Base-by-base conservation (phyloP, 805 yeast species). In the Kluyveromyces wickerhamii region DNA sequence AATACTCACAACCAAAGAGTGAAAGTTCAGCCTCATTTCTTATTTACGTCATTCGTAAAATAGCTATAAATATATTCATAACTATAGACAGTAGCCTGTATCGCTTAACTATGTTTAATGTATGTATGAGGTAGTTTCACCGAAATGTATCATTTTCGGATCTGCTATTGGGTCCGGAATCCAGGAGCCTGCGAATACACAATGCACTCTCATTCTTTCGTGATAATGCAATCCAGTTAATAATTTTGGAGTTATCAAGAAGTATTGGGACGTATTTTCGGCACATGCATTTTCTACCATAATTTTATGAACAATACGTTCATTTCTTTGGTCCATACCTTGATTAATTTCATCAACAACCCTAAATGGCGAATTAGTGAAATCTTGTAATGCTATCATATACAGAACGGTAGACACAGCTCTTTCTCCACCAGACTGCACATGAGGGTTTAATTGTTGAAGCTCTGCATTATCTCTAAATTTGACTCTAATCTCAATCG, bases 311-410 rank as follows among this genome's bases (percentile, higher is more conserved):
- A 92, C 88, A 62, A 74, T 68, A 42, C 88, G 73, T 58, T 92
- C 98, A 52, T 92, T 92, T 40, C 74, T 74, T 9, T 94, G 82
- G 61, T 92, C 99, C 97, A 92, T 88, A 45, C 98, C 99, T 62
- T 92, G 99, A 55, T 92, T 92, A 42, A 92, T 94, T 65, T 92
- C 99, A 60, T 92, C 99, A 6, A 92, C 96, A 3, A 89, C 88
- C 52, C 97, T 67, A 51, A 92, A 86, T 7, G 98, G 97, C 0
- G 96, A 85, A 19, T 72, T 71, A 0, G 96, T 79, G 38, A 82
- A 67, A 8, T 87, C 89, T 61, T 92, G 99, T 42, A 92, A 65
- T 1, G 97, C 79, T 67, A 92, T 83, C 52, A 92, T 72, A 54
- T 82, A 92, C 34, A 88, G 72, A 2, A 89, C 89, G 0, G 97